phyloP scores from a whole-genome alignment of 2,329 filamentous ascomycete genomes.

The Ophiobolus disseminans region DNA sequence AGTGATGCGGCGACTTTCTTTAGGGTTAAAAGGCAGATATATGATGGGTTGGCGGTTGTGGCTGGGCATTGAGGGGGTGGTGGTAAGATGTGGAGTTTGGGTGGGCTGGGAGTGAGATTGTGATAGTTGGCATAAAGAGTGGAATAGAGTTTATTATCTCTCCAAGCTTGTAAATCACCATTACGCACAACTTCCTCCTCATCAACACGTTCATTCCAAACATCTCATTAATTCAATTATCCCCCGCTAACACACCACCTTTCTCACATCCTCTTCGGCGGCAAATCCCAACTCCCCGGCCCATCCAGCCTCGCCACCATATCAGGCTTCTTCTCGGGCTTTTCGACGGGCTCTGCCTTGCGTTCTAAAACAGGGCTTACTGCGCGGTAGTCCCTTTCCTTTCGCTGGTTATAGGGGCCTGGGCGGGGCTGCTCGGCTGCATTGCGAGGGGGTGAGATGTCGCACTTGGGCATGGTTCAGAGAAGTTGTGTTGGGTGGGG shows the following conservation, averaged over 20 bases:
- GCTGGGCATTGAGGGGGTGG: slow-evolving; percentile 65
- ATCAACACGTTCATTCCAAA: not conserved
- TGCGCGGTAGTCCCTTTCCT: not conserved
- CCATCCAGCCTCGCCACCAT: too few relatives aligned
- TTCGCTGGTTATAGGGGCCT: not conserved
- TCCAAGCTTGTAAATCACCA: too few relatives aligned
- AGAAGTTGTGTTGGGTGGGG: not conserved
- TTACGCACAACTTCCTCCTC: too few relatives aligned
- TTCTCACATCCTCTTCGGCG: not conserved
- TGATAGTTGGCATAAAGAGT: not conserved
- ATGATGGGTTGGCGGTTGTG: slow-evolving; percentile 91
- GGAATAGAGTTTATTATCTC: too few relatives aligned
- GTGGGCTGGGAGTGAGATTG: not conserved
- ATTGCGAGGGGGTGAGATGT: not conserved
- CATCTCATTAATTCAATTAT: not conserved
- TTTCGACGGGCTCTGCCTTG: not conserved
- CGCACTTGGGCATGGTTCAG: too few relatives aligned
- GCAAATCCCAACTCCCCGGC: not conserved
- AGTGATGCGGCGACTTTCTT: slow-evolving; percentile 73
- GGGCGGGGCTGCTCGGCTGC: not conserved
- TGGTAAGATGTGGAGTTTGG: not conserved
- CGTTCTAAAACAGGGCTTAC: not conserved
- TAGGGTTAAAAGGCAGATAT: slow-evolving; percentile 88
- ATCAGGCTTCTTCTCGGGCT: not conserved
- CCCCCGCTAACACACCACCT: not conserved